Percentiles rank a stretch among this genome's conserved stretches.
Conservation (phyloP, 345 rosid species). For the Raphanus raphanistrum region DNA sequence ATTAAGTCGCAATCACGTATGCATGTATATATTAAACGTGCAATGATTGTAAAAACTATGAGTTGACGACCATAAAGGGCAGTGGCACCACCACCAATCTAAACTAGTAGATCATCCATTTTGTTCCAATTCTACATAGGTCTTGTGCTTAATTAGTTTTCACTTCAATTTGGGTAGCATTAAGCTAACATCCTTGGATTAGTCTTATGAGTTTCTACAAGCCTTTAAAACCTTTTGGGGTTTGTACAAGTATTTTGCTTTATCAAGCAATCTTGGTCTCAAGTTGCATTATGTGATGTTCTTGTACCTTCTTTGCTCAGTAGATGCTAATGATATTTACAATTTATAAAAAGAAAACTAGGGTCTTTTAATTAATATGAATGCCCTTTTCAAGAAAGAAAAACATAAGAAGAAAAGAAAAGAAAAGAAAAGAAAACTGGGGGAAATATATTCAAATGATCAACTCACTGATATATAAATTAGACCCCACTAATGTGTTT, state of each 20-base stretch:
- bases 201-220: neutral
- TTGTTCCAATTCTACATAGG: neutral
- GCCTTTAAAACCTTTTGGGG: neutral
- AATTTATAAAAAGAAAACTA: no score
- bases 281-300: neutral
- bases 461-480: neutral
- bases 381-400: no score
- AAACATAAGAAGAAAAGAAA: no score
- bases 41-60: neutral
- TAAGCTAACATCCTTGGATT: neutral
- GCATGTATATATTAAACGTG: neutral
- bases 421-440: no score
- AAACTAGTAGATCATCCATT: neutral
- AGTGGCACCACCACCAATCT: neutral
- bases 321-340: no score
- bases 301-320: no score
- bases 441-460: no score
- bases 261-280: neutral
- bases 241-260: neutral
- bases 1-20: neutral
- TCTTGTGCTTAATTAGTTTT: neutral
- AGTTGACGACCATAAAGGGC: neutral
- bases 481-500: neutral
- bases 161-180: neutral
- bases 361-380: no score